Evolutionary conservation across 1,284 basidiomycete genomes (phyloP).

Genomic region (Marasmius sp.): DNA sequence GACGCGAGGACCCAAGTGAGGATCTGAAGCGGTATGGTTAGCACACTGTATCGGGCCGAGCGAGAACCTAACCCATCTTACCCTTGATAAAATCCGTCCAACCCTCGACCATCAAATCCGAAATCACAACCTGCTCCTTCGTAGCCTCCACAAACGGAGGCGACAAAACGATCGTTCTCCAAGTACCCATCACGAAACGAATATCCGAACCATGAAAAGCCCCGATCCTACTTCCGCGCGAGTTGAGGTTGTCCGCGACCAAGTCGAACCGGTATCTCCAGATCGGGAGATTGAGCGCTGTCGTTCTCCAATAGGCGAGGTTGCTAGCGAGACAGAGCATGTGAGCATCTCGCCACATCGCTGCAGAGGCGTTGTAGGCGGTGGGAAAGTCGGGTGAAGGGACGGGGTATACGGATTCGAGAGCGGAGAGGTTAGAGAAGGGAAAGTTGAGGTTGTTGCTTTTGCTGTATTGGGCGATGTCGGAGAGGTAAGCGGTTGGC

Average conservation of each 20-base stretch:
- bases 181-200: slow-evolving; percentile 42
- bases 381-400: slow-evolving; percentile 26
- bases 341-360: slow-evolving; percentile 45
- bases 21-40: slow-evolving; percentile 17
- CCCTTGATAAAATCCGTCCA: slow-evolving; percentile 49
- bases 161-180: slow-evolving; percentile 28
- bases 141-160: slow-evolving; percentile 34
- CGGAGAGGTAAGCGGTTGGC: slow-evolving; percentile 38
- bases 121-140: slow-evolving; percentile 35
- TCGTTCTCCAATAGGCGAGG: slow-evolving; percentile 36
- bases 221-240: slow-evolving; percentile 37
- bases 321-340: slow-evolving; percentile 46
- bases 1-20: slow-evolving; percentile 23
- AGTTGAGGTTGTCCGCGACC: slow-evolving; percentile 41
- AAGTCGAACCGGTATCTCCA: slow-evolving; percentile 45
- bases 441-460: slow-evolving; percentile 46
- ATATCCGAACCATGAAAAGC: slow-evolving; percentile 43
- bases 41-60: not conserved
- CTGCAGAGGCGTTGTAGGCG: slow-evolving; percentile 32
- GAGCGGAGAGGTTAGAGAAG: slow-evolving; percentile 22
- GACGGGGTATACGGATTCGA: slow-evolving; percentile 27
- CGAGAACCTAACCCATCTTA: slow-evolving; percentile 9
- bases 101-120: slow-evolving; percentile 42
- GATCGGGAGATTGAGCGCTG: slow-evolving; percentile 33
- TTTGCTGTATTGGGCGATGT: slow-evolving; percentile 35